Conservation (phyloP, 768 basidiomycete species). For the Sporobolomyces roseus region DNA sequence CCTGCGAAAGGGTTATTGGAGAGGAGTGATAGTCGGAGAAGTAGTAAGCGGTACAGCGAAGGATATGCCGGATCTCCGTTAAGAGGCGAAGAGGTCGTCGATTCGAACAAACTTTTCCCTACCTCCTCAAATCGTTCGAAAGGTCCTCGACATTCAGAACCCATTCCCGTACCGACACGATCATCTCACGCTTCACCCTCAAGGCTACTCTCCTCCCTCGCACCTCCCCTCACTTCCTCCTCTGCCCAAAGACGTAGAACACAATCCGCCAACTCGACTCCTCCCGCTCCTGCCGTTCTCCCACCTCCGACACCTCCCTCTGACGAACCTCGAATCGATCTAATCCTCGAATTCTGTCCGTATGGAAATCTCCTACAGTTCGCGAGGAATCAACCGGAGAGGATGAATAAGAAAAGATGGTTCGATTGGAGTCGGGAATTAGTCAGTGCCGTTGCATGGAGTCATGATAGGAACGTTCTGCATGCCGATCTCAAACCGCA, state of each 20-base stretch:
- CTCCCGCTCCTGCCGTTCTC: neutral
- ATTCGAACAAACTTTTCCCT: neutral
- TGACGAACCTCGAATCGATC: constrained; percentile 29
- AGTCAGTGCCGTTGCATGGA: constrained; percentile 47
- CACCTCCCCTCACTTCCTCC: constrained; percentile 7
- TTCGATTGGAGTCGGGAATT: constrained; percentile 49
- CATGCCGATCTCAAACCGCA: constrained; percentile 54
- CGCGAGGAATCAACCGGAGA: constrained; percentile 34
- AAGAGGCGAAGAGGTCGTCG: neutral
- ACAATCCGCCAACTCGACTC: neutral
- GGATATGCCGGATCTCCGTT: neutral
- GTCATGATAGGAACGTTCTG: constrained; percentile 50
- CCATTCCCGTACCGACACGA: no score
- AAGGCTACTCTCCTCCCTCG: constrained; percentile 10
- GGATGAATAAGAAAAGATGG: constrained; percentile 35
- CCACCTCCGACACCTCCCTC: neutral
- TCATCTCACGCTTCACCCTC: no score
- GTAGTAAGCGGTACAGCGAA: neutral
- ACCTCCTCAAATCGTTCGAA: neutral
- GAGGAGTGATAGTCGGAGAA: constrained; percentile 5
- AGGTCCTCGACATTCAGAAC: no score
- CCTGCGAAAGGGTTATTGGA: neutral
- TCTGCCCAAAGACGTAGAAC: neutral
- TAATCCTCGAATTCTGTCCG: constrained; percentile 44
- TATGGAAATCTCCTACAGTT: constrained; percentile 40